Conservation (phyloP, 331 rosid genomes). For the Arachis monticola region DNA sequence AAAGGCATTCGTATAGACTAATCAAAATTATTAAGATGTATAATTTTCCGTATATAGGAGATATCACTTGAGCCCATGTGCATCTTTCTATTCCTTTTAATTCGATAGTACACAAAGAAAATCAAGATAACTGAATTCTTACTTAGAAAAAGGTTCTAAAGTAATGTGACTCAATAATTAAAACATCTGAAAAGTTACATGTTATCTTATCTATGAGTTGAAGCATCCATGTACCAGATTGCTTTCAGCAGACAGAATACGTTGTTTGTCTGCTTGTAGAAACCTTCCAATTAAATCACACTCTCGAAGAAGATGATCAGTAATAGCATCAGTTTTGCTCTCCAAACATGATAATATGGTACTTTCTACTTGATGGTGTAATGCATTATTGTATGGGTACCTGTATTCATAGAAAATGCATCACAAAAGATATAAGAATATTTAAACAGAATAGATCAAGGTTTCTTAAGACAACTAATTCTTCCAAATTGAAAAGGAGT, state of each 20-base stretch:
- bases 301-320: conserved; percentile 80
- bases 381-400: conserved; percentile 85
- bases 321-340: conserved; percentile 72
- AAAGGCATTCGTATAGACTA: conserved; percentile 24
- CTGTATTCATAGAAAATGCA: conserved; percentile 53
- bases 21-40: conserved; percentile 13
- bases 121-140: conserved; percentile 18
- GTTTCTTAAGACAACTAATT: conserved; percentile 1
- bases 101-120: conserved; percentile 9
- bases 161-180: not conserved
- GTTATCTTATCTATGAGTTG: conserved; percentile 39
- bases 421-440: conserved; percentile 32
- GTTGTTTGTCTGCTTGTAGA: conserved; percentile 75
- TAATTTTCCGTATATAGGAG: not conserved
- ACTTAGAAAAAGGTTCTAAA: not conserved
- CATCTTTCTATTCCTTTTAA: not conserved
- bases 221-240: conserved; percentile 62
- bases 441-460: conserved; percentile 15
- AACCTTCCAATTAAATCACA: conserved; percentile 82
- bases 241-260: conserved; percentile 61
- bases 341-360: conserved; percentile 85
- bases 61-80: not conserved
- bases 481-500: not conserved
- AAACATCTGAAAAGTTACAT: conserved; percentile 6
- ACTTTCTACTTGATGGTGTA: conserved; percentile 95